These are phyloP conservation scores for Kwoniella bestiolae DNA, from an alignment of 768 basidiomycete species.

Conservation along the genomic window DNA sequence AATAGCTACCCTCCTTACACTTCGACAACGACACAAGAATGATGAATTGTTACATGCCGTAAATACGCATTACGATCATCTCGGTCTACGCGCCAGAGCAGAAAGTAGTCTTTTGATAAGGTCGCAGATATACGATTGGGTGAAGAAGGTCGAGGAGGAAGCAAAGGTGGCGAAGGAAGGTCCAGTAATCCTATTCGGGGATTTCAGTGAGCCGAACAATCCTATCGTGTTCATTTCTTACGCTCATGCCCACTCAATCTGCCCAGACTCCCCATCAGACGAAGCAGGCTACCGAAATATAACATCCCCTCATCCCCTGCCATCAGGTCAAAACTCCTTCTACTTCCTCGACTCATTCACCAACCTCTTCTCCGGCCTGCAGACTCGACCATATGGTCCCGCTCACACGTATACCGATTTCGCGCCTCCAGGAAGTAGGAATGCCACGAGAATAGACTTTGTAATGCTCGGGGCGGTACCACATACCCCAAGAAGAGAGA, in stretches of 20 bases:
- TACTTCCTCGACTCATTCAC: constrained; percentile 40
- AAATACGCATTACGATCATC: constrained; percentile 58
- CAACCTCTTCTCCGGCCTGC: constrained; percentile 19
- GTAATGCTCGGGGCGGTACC: constrained; percentile 34
- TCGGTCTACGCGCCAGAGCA: constrained; percentile 45
- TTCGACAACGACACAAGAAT: constrained; percentile 18
- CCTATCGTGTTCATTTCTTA: not conserved
- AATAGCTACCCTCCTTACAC: constrained; percentile 49
- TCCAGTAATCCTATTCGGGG: constrained; percentile 51
- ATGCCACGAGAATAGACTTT: constrained; percentile 39
- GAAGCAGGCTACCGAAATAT: constrained; percentile 56
- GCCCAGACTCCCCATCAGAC: constrained; percentile 50
- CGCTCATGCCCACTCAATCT: not conserved
- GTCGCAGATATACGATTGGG: constrained; percentile 31
- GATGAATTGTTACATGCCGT: constrained; percentile 42
- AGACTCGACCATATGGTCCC: constrained; percentile 37
- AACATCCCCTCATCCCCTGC: constrained; percentile 36
- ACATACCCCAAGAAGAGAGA: not conserved
- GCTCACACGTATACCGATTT: constrained; percentile 38
- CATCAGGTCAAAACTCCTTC: constrained; percentile 31
- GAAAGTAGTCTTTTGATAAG: constrained; percentile 54
- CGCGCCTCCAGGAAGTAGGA: constrained; percentile 18
- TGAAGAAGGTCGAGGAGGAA: constrained; percentile 14
- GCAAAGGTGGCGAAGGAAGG: constrained; percentile 3
- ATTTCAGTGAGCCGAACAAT: constrained; percentile 47